Base-by-base conservation (phyloP, 352 stramenopile genomes). In the Phytophthora ramorum region DNA sequence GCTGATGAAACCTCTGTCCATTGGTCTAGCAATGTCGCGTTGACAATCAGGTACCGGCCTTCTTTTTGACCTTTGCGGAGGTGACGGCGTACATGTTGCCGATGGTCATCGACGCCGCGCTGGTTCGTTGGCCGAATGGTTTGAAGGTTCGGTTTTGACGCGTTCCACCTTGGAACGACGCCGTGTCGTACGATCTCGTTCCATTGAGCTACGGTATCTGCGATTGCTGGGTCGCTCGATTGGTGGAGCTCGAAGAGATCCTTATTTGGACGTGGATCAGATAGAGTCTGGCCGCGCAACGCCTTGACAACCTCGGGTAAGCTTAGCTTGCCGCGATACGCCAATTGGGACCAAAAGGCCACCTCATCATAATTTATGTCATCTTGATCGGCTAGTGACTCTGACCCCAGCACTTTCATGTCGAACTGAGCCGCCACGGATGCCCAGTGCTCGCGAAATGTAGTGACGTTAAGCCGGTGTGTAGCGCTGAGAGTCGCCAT, bases 1-100 rank as follows among this genome's bases (percentile, higher is more conserved):
- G 6, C 54, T 70, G 30, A 61, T 51, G 10, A 56, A 4, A 61
- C n/a, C 46, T 70, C 47, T 2, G 62, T 41, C 41, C 62, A 60
- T 5, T 43, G 47, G 2, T 30, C 38, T 2, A 70, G 38, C n/a
- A 7, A 55, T 20, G 1, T 28, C 1, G 4, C 47, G 4, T 51
- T 1, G 1, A 65, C 47, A 6, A 70, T 65, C 7, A 70, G 16
- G 14, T 65, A 65, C 13, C 47, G 37, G 2, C 38, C 30, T 8
- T 70, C 54, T n/a, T 40, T 30, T 56, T 70, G 53, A n/a, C 47
- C 32, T 34, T 55, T 56, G 0, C 47, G 16, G 3, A 70, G 37
- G 17, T 64, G 54, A 0, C 22, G 53, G 5, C 53, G 47, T 1
- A 65, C 60, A n/a, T 4, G 5, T 3, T 0, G n/a, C n/a, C n/a